Base-by-base conservation (phyloP, 805 yeast species). In the Jamesozyma hellenica region DNA sequence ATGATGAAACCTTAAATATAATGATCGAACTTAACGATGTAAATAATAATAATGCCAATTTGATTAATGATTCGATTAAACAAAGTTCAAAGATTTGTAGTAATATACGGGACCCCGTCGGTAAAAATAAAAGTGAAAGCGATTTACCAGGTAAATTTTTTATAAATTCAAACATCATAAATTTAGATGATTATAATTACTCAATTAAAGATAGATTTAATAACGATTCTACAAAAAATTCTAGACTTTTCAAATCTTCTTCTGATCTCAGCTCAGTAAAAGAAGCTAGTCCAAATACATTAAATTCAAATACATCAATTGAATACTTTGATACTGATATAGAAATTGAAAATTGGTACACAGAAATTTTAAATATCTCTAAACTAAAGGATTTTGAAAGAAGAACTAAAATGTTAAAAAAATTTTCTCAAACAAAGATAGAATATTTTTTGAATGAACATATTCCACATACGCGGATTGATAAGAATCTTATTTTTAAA, bases 1-100 rank as follows among this genome's bases (percentile, higher is more conserved):
- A 87, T 55, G 98, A 92, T 58, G 63, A 77, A 37, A 70, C 55
- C 1, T 45, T 55, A 18, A 42, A 49, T 16, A 47, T 60, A 2
- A 36, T 59, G n/a, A 44, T 51, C 38, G 50, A 56, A 36, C 38
- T 59, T 16, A 53, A 58, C 40, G 60, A 55, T 31, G 48, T 55
- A 15, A 40, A 35, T 26, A 38, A 39, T 23, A 39, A 34, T 27
- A 30, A 28, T 7, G 27, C 17, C n/a, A 28, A 31, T 12, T 17
- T 18, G 4, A 16, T 5, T 3, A 31, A 28, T 25, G 14, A 35
- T 31, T 23, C 16, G 1, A 28, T 3, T 15, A 16, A 14, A 17
- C 8, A 11, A n/a, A 26, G 21, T 26, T 15, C 2, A 15, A 23
- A 8, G 3, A 14, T 23, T 14, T 14, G 23, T n/a, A 21, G 23